Conservation (phyloP, 441 rosid genomes). For the Adansonia rubrostipa region DNA sequence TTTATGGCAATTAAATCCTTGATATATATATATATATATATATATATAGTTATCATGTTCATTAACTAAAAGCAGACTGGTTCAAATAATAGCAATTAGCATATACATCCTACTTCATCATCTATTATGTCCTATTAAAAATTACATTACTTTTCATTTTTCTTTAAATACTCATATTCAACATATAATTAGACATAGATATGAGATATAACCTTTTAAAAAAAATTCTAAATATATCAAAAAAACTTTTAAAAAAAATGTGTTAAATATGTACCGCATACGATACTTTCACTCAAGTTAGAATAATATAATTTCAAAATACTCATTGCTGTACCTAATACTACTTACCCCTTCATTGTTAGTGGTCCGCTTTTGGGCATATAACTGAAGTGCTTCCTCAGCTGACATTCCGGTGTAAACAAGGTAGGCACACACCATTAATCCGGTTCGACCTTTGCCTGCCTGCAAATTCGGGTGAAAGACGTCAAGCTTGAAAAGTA, state of each 20-base stretch:
- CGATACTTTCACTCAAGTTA: too few species aligned
- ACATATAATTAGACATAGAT: too few species aligned
- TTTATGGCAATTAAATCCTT: too few species aligned
- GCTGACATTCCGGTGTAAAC: conserved; percentile 77
- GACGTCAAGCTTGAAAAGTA: not conserved
- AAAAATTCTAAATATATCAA: too few species aligned
- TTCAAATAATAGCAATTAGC: not conserved
- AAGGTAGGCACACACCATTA: conserved; percentile 87
- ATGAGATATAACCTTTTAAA: too few species aligned
- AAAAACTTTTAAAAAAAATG: too few species aligned
- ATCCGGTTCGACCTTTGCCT: conserved; percentile 91
- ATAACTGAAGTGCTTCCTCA: conserved; percentile 82
- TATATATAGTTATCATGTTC: not conserved
- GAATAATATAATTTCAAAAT: too few species aligned
- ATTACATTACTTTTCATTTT: too few species aligned
- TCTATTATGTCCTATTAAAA: not conserved
- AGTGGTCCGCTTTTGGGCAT: conserved; percentile 82
- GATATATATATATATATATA: not conserved
- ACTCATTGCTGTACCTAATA: too few species aligned
- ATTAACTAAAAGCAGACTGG: not conserved
- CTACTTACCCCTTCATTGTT: conserved; percentile 86
- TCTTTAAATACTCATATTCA: too few species aligned
- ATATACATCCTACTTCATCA: not conserved
- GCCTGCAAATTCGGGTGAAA: conserved; percentile 56
- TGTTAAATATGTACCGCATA: too few species aligned